Conservation (phyloP, 257 asterid genomes). For the Parsonsia alboflavescens region DNA sequence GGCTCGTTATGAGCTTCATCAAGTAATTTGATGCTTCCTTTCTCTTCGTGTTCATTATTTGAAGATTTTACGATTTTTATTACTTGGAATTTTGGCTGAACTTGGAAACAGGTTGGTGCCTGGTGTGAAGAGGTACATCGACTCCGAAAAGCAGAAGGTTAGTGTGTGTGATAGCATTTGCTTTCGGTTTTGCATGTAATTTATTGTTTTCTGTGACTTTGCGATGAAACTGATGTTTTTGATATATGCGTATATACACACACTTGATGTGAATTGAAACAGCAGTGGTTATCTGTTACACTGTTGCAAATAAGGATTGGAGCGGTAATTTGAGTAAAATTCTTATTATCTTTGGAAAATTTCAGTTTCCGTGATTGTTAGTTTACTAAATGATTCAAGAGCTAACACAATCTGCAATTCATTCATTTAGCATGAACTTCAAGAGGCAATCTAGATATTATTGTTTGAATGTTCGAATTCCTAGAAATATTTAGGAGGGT, state of each 20-base stretch:
- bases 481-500: not conserved
- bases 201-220: no score
- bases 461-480: not conserved
- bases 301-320: not conserved
- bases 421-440: not conserved
- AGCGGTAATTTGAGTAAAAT: not conserved
- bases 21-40: conserved; percentile 44
- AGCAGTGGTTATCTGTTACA: not conserved
- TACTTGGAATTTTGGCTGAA: not conserved
- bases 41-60: not conserved
- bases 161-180: not conserved
- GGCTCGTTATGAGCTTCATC: conserved; percentile 42
- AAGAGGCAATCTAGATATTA: not conserved
- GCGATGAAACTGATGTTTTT: not conserved
- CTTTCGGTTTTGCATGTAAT: not conserved
- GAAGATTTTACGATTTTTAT: not conserved
- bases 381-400: not conserved
- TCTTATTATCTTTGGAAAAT: not conserved
- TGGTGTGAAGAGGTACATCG: conserved; percentile 67
- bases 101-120: conserved; percentile 62
- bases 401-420: not conserved
- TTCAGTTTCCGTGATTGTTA: not conserved
- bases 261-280: not conserved
- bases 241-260: not conserved
- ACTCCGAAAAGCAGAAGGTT: conserved; percentile 84